Conservation (phyloP, 352 stramenopile species). For the Globisporangium ultimum region DNA sequence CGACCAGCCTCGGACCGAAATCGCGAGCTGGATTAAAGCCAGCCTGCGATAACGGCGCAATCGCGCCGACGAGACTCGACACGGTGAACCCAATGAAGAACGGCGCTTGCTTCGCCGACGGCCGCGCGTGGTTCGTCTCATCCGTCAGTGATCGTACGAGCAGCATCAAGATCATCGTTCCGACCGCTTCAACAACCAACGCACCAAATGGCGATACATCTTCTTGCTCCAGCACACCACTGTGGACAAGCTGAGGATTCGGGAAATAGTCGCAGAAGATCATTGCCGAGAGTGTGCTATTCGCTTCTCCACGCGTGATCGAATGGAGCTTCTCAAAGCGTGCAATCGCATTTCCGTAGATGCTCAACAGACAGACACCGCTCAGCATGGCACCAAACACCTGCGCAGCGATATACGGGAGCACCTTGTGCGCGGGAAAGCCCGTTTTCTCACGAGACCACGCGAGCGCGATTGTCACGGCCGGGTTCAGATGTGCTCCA, state of each 20-base stretch:
- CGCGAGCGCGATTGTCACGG: too few species aligned
- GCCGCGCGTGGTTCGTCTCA: conserved; percentile 24
- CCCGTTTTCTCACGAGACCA: background rate
- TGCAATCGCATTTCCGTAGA: conserved; percentile 49
- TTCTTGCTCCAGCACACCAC: conserved; percentile 11
- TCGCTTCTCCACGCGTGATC: conserved; percentile 28
- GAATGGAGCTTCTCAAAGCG: conserved; percentile 43
- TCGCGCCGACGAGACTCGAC: conserved; percentile 38
- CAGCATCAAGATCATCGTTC: conserved; percentile 59
- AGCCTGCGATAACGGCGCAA: conserved; percentile 66
- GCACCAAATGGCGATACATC: conserved; percentile 36
- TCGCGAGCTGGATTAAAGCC: conserved; percentile 69
- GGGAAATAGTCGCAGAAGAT: conserved; percentile 72
- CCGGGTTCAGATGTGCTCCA: too few species aligned
- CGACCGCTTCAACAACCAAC: conserved; percentile 53
- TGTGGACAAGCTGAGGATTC: conserved; percentile 37
- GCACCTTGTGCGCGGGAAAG: conserved; percentile 37
- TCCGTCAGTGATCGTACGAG: conserved; percentile 58
- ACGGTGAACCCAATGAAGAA: conserved; percentile 55
- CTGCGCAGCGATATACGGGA: conserved; percentile 61
- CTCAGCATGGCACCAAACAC: conserved; percentile 45
- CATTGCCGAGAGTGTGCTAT: conserved; percentile 55
- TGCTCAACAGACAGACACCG: conserved; percentile 32
- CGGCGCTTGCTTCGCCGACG: conserved; percentile 23
- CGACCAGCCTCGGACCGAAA: conserved; percentile 26